These are phyloP conservation scores for Candida nitratophila DNA, from an alignment of 805 yeast genomes.

Conservation along the genomic window DNA sequence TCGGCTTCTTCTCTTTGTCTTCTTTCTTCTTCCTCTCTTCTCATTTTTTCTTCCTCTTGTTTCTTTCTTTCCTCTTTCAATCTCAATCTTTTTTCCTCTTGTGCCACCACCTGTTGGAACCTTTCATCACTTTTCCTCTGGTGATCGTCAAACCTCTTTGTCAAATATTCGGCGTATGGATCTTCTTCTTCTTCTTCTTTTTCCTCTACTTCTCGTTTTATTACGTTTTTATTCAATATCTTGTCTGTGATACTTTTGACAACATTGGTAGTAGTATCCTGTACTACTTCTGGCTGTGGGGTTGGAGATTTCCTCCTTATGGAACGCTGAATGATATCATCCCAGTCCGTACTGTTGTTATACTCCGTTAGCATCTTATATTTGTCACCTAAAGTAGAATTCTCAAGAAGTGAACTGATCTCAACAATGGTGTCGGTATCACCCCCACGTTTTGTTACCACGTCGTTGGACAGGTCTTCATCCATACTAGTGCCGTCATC, in stretches of 20 bases:
- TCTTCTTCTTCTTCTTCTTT: not conserved
- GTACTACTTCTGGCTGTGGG: not conserved
- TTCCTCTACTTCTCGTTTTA: too few species aligned
- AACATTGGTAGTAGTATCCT: too few species aligned
- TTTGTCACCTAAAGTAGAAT: not conserved
- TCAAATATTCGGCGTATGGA: not conserved
- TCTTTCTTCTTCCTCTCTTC: not conserved
- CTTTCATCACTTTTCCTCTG: not conserved
- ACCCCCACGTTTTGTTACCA: too few species aligned
- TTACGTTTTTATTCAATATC: not conserved
- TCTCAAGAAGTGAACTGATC: not conserved
- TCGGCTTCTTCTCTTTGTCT: not conserved
- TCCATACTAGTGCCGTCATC: not conserved
- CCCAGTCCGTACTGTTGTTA: not conserved
- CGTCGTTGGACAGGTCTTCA: too few species aligned
- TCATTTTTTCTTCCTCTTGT: constrained; percentile 1
- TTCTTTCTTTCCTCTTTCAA: constrained; percentile 3
- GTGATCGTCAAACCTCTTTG: not conserved
- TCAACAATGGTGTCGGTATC: not conserved
- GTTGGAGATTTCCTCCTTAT: not conserved
- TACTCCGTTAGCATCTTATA: not conserved
- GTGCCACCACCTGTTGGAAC: not conserved
- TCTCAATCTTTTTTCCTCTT: constrained; percentile 9
- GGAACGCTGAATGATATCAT: not conserved
- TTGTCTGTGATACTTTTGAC: not conserved